These are phyloP conservation scores for Rhizoclosmatium globosum DNA, from an alignment of 192 early-diverging fungal genomes.

Conservation along the genomic window DNA sequence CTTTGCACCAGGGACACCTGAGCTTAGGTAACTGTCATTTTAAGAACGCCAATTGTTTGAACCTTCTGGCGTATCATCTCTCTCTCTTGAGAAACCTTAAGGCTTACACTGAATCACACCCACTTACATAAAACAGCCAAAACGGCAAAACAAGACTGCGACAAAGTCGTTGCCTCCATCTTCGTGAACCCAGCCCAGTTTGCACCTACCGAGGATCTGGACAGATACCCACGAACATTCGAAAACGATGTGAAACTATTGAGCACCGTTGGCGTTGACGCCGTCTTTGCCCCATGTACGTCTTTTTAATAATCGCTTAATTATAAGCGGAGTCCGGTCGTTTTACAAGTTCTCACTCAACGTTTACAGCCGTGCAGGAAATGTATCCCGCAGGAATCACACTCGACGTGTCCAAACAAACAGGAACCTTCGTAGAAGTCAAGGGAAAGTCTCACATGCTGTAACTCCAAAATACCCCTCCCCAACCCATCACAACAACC, in stretches of 20 bases:
- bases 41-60: not conserved
- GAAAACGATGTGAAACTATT: constrained; percentile 78
- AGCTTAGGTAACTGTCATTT: constrained; percentile 62
- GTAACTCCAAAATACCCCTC: constrained; percentile 5
- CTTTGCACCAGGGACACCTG: constrained; percentile 91
- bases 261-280: constrained; percentile 47
- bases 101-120: too few relatives aligned
- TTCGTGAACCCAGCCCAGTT: constrained; percentile 99
- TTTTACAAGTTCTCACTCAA: too few relatives aligned
- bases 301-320: not conserved
- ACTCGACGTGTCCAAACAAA: constrained; percentile 78
- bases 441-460: constrained; percentile 89
- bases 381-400: constrained; percentile 96
- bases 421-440: constrained; percentile 92
- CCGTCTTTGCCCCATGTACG: constrained; percentile 47
- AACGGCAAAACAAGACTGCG: constrained; percentile 66
- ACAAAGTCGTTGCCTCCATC: constrained; percentile 81
- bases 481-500: not conserved
- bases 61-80: too few relatives aligned
- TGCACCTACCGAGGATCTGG: constrained; percentile 93
- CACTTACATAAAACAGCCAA: constrained; percentile 42
- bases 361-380: constrained; percentile 66
- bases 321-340: too few relatives aligned
- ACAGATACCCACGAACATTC: constrained; percentile 88
- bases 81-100: too few relatives aligned